Evolutionary conservation across 148 eudicot species (phyloP).

Genomic region (Silene conica): DNA sequence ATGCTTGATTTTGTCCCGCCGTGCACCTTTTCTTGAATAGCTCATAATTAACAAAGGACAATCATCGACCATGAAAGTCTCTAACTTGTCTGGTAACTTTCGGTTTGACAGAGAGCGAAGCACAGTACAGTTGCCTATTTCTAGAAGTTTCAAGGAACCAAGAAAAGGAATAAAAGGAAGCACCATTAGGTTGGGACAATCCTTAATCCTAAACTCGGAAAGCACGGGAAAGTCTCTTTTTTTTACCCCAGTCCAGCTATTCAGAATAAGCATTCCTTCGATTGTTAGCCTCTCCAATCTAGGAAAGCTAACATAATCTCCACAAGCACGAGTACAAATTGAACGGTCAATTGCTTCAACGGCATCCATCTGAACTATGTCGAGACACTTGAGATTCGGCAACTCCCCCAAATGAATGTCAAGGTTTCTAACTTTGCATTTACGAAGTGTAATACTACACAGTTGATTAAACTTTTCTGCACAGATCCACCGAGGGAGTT

Average conservation of each 20-base stretch:
- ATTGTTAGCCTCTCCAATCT: conserved; percentile 4
- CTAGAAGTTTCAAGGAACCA: too few species aligned
- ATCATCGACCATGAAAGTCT: conserved; percentile 4
- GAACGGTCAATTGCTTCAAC: neutral
- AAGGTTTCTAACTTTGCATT: neutral
- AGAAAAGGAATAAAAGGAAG: too few species aligned
- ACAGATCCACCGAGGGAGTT: conserved; percentile 6
- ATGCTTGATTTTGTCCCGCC: conserved; percentile 5
- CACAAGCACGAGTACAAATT: neutral
- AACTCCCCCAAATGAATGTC: neutral
- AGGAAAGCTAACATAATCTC: neutral
- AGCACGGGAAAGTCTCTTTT: too few species aligned
- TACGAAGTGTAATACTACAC: neutral
- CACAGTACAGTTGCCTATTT: neutral
- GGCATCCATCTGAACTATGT: conserved; percentile 2
- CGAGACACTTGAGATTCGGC: conserved; percentile 3
- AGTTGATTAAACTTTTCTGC: neutral
- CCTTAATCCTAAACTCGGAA: too few species aligned
- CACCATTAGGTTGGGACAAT: too few species aligned
- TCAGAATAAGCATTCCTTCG: conserved; percentile 10
- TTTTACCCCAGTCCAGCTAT: neutral
- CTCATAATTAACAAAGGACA: conserved; percentile 4
- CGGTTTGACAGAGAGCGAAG: neutral
- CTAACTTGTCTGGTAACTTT: neutral
- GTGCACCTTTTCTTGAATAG: neutral